Conservation (phyloP, 352 stramenopile genomes). For the Pythium dissotocum region DNA sequence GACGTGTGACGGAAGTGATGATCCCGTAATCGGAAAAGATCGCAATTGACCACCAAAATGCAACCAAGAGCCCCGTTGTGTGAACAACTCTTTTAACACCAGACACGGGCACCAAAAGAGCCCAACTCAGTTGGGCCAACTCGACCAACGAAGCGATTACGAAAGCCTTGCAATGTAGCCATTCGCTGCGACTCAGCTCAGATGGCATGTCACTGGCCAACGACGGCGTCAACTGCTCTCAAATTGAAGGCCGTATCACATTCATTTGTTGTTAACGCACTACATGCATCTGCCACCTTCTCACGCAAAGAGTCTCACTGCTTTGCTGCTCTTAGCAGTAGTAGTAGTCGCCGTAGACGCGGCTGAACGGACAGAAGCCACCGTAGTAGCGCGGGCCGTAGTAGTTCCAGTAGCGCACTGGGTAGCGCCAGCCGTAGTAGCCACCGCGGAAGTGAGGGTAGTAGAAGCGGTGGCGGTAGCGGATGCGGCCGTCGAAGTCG, state of each 20-base stretch:
- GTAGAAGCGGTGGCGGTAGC: slow-evolving; percentile 31
- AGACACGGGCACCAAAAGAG: background rate
- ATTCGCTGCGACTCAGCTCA: background rate
- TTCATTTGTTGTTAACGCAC: background rate
- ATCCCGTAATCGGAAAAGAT: background rate
- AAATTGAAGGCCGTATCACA: background rate
- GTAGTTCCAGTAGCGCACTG: slow-evolving; percentile 41
- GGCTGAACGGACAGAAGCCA: slow-evolving; percentile 32
- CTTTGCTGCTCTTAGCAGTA: slow-evolving; percentile 34
- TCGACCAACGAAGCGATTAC: background rate
- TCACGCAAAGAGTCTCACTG: background rate
- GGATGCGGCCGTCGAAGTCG: slow-evolving; percentile 3
- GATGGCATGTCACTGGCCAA: too few species aligned
- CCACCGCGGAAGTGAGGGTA: slow-evolving; percentile 33
- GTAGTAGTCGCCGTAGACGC: slow-evolving; percentile 38
- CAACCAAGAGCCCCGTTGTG: background rate
- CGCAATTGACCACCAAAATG: background rate
- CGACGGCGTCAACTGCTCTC: too few species aligned
- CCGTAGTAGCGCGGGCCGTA: slow-evolving; percentile 38
- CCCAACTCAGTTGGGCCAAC: background rate
- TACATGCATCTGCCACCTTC: background rate
- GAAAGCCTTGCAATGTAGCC: background rate
- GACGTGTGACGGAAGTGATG: background rate
- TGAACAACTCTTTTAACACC: background rate
- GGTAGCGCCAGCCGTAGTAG: slow-evolving; percentile 46